Percentiles rank a stretch among this genome's conserved stretches.
Evolutionary conservation across 768 basidiomycete genomes (phyloP).

Genomic region (Suillus decipiens): DNA sequence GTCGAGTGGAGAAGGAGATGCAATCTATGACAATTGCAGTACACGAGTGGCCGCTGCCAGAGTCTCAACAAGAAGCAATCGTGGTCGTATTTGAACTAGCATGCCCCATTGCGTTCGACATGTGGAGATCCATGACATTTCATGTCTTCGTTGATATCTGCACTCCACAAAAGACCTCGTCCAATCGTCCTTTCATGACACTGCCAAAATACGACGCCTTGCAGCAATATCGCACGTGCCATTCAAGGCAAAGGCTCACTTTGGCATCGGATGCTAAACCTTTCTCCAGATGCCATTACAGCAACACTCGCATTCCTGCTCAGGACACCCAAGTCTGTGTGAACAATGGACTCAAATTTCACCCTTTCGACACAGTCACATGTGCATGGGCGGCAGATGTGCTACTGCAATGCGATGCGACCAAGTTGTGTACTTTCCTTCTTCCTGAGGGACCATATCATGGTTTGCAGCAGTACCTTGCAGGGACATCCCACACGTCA

Average conservation of each 20-base stretch:
- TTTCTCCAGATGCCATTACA: slow-evolving; percentile 20
- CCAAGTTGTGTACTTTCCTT: slow-evolving; percentile 31
- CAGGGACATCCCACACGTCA: slow-evolving; percentile 37
- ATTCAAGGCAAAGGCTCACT: slow-evolving; percentile 22
- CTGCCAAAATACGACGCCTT: slow-evolving; percentile 21
- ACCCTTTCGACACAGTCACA: slow-evolving; percentile 31
- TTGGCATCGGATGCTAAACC: slow-evolving; percentile 28
- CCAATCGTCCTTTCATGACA: slow-evolving; percentile 14
- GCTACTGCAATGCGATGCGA: neutral
- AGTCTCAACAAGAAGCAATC: slow-evolving; percentile 21
- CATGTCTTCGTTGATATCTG: slow-evolving; percentile 40
- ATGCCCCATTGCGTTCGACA: slow-evolving; percentile 40
- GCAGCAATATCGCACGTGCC: slow-evolving; percentile 16
- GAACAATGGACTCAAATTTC: slow-evolving; percentile 36
- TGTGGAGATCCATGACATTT: slow-evolving; percentile 47
- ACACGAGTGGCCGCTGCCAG: slow-evolving; percentile 52
- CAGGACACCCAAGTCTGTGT: slow-evolving; percentile 25
- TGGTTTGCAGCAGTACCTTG: slow-evolving; percentile 38
- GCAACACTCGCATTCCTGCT: slow-evolving; percentile 16
- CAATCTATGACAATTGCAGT: slow-evolving; percentile 31
- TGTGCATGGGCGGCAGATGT: slow-evolving; percentile 21
- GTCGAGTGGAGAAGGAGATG: slow-evolving; percentile 24
- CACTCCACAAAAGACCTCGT: slow-evolving; percentile 11
- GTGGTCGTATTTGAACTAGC: slow-evolving; percentile 45
- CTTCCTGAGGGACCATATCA: slow-evolving; percentile 37